Evolutionary conservation across 1,139 yeast genomes (phyloP).

Genomic region (Protomyces gravidus): DNA sequence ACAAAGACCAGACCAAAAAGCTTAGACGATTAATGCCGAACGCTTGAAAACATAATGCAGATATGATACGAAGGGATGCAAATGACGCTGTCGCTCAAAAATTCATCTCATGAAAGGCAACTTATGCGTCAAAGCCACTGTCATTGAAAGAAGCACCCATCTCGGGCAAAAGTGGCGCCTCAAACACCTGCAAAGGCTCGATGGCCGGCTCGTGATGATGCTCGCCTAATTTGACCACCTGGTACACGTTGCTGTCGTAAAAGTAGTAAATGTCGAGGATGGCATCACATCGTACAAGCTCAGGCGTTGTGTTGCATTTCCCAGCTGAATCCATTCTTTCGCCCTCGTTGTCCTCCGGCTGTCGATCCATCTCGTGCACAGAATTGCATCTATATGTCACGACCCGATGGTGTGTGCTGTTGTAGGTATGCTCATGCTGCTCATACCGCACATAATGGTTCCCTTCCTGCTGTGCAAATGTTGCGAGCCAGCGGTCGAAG

Average conservation of each 20-base stretch:
- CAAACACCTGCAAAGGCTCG: neutral
- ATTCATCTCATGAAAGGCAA: too few species aligned
- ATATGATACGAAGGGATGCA: too few species aligned
- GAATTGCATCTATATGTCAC: conserved; percentile 24
- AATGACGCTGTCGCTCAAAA: too few species aligned
- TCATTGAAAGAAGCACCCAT: too few species aligned
- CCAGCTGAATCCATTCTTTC: neutral
- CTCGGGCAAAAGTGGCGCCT: too few species aligned
- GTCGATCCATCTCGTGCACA: neutral
- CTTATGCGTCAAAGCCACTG: too few species aligned
- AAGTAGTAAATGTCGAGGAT: conserved; percentile 26
- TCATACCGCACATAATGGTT: conserved; percentile 16
- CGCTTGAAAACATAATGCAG: too few species aligned
- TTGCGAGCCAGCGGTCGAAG: conserved; percentile 19
- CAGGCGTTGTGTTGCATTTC: too few species aligned
- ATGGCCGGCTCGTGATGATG: conserved; percentile 15
- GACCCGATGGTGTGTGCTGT: conserved; percentile 26
- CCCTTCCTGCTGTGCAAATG: conserved; percentile 23
- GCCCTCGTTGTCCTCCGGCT: neutral
- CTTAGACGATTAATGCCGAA: conserved; percentile 13
- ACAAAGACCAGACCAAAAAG: conserved; percentile 9
- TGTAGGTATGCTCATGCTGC: conserved; percentile 26
- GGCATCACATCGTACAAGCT: conserved; percentile 11
- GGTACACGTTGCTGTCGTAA: conserved; percentile 14
- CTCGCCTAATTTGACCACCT: conserved; percentile 16